Evolutionary conservation across 331 rosid species (phyloP).

Genomic region (Prunus yedoensis): DNA sequence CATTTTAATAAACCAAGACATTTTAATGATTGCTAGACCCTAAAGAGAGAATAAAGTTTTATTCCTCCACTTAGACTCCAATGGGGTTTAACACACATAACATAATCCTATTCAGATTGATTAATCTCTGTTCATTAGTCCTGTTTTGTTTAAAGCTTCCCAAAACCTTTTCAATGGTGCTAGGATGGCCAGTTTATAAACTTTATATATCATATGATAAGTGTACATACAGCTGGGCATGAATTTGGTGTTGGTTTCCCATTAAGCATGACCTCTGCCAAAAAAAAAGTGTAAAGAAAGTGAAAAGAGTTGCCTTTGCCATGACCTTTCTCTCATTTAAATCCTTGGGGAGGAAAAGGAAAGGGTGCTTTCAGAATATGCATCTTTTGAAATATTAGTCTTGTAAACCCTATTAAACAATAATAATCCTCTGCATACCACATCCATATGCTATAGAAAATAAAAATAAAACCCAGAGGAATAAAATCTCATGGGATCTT

Average conservation of each 20-base stretch:
- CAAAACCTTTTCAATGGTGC: background rate
- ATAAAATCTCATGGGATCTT: slow-evolving; percentile 39
- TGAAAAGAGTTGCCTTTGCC: slow-evolving; percentile 5
- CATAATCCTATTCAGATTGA: background rate
- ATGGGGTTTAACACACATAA: background rate
- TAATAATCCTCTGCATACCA: background rate
- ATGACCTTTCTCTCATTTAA: background rate
- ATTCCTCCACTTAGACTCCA: background rate
- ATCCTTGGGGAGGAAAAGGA: background rate
- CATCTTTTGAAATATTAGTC: slow-evolving; percentile 8
- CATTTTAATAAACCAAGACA: background rate
- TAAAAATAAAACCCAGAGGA: slow-evolving; percentile 23
- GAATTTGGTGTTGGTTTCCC: slow-evolving; percentile 7
- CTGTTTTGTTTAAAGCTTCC: background rate
- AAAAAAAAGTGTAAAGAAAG: slow-evolving; percentile 12
- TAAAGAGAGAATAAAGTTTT: background rate
- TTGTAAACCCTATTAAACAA: background rate
- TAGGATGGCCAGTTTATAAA: no score
- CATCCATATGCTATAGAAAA: slow-evolving; percentile 21
- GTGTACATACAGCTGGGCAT: slow-evolving; percentile 3
- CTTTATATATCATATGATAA: no score
- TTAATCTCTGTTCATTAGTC: background rate
- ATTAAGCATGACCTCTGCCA: slow-evolving; percentile 8
- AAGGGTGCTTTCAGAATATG: slow-evolving; percentile 8
- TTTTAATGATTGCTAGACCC: background rate